A percentile compares a stretch with the other conserved stretches of the same genome.
Evolutionary conservation across 2,329 filamentous ascomycete genomes (phyloP).

Genomic region (Immersiporthe knoxdaviesiana): DNA sequence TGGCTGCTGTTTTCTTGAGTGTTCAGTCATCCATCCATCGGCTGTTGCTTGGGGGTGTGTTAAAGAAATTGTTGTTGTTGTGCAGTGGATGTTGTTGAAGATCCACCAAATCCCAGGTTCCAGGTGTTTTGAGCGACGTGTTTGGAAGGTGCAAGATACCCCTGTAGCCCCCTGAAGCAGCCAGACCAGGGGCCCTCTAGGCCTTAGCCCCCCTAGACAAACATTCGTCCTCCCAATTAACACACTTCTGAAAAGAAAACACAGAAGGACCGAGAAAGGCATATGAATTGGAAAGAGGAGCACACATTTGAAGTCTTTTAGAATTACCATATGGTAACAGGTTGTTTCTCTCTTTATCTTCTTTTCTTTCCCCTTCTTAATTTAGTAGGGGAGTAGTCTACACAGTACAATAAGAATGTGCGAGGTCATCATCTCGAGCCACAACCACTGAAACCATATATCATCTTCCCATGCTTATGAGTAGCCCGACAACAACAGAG

Average conservation of each 20-base stretch:
- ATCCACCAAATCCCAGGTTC: neutral
- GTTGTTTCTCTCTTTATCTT: neutral
- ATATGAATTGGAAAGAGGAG: neutral
- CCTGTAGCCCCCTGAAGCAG: conserved; percentile 18
- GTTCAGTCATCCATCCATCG: neutral
- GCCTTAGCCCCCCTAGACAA: neutral
- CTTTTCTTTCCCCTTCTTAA: neutral
- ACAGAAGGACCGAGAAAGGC: neutral
- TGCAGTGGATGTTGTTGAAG: neutral
- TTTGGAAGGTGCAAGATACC: conserved; percentile 17
- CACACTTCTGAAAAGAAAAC: neutral
- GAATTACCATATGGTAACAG: no score
- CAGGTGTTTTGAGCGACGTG: conserved; percentile 17
- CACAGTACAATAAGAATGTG: no score
- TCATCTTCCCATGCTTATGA: no score
- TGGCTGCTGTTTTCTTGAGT: neutral
- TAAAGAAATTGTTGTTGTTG: no score
- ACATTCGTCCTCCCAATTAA: no score
- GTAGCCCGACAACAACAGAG: no score
- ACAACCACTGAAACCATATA: no score
- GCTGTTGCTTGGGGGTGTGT: neutral
- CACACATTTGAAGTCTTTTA: neutral
- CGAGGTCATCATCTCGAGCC: no score
- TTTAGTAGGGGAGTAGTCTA: no score
- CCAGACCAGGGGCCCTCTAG: neutral